phyloP scores from a whole-genome alignment of 495 filamentous ascomycete species.

The Penicillium chermesinum region DNA sequence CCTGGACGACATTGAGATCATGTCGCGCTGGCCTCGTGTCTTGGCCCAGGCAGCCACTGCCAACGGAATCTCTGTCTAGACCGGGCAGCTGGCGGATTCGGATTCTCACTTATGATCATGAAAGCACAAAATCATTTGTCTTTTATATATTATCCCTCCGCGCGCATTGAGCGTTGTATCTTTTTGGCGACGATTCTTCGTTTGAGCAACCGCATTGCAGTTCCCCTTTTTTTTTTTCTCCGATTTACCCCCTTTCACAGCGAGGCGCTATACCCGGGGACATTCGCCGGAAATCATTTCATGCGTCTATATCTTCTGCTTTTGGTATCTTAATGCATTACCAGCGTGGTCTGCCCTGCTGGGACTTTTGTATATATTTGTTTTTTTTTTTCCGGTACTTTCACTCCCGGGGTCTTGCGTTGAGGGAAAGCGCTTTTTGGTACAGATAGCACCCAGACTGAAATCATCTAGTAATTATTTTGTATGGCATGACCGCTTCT shows the following conservation, averaged over 20 bases:
- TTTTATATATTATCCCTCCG: background rate
- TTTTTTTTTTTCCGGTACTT: too few species aligned
- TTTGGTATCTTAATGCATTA: background rate
- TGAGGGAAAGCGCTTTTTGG: too few species aligned
- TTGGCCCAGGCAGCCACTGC: conserved; percentile 35
- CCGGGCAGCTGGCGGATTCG: too few species aligned
- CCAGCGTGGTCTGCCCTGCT: background rate
- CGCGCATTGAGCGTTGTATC: background rate
- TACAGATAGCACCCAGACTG: too few species aligned
- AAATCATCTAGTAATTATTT: too few species aligned
- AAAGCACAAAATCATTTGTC: background rate
- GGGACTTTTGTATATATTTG: background rate
- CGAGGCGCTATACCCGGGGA: conserved; percentile 40
- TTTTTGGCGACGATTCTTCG: background rate
- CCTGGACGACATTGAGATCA: conserved; percentile 42
- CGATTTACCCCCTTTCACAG: conserved; percentile 13
- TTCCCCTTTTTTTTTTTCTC: conserved; percentile 3
- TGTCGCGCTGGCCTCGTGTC: conserved; percentile 45
- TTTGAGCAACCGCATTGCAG: conserved; percentile 8
- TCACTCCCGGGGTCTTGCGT: too few species aligned
- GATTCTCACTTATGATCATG: background rate
- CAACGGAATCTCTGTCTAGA: conserved; percentile 14
- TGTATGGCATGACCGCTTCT: too few species aligned
- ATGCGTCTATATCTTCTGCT: background rate
- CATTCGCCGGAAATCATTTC: conserved; percentile 12